Conservation (phyloP, 306 rosid genomes). For the Rosa persica region DNA sequence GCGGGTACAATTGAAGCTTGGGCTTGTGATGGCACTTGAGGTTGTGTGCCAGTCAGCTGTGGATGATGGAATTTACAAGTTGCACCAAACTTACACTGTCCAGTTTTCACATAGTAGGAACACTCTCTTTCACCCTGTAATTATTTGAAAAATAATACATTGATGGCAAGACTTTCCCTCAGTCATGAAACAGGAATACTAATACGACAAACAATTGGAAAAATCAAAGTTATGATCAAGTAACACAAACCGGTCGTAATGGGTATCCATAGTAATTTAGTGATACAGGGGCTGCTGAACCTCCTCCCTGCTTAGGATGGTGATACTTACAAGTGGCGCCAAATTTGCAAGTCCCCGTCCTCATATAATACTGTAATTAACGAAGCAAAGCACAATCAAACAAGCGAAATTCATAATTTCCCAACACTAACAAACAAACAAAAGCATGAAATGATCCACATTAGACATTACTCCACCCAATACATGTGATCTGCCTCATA, state of each 20-base stretch:
- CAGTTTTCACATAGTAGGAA: constrained; percentile 90
- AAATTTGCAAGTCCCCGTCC: constrained; percentile 79
- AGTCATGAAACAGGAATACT: constrained; percentile 9
- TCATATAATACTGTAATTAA: constrained; percentile 72
- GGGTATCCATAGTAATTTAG: constrained; percentile 64
- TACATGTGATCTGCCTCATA: constrained; percentile 6
- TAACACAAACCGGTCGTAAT: constrained; percentile 38
- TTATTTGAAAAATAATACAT: constrained; percentile 21
- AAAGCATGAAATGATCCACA: constrained; percentile 17
- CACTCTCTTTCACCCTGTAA: constrained; percentile 95
- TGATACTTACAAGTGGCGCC: constrained; percentile 90
- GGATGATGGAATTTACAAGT: constrained; percentile 98
- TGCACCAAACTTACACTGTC: constrained; percentile 90
- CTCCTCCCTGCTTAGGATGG: constrained; percentile 81
- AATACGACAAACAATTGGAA: constrained; percentile 11
- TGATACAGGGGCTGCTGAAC: constrained; percentile 40
- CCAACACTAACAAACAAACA: constrained; percentile 26
- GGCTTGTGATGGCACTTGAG: constrained; percentile 54
- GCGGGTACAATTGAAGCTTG: constrained; percentile 56
- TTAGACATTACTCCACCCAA: constrained; percentile 25
- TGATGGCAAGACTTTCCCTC: constrained; percentile 12
- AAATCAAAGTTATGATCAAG: constrained; percentile 6
- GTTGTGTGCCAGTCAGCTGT: constrained; percentile 60
- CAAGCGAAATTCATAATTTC: constrained; percentile 14
- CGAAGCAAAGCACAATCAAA: constrained; percentile 27